Percentiles rank a stretch among this genome's conserved stretches.
These are phyloP conservation scores for Xylariaceae sp. DNA, from an alignment of 2,329 filamentous ascomycete species.

Conservation along the genomic window DNA sequence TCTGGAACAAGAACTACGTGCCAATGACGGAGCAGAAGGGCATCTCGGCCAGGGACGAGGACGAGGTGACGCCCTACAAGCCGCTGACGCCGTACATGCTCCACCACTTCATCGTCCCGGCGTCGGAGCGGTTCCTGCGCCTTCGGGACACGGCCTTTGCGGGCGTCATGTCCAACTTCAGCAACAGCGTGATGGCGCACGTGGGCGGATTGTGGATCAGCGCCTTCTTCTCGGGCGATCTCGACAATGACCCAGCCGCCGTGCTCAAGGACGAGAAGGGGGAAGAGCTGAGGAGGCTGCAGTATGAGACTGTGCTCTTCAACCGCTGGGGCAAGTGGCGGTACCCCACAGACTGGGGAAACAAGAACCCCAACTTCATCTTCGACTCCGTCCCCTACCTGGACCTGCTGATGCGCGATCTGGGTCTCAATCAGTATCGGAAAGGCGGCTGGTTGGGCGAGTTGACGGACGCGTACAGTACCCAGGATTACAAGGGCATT, in stretches of 20 bases:
- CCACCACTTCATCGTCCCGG: conserved; percentile 41
- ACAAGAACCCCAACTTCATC: conserved; percentile 61
- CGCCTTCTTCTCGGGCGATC: conserved; percentile 47
- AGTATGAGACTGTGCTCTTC: conserved; percentile 55
- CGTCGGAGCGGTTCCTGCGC: conserved; percentile 30
- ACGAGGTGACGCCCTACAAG: conserved; percentile 20
- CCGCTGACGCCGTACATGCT: conserved; percentile 37
- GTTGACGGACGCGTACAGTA: conserved; percentile 51
- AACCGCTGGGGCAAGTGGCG: conserved; percentile 66
- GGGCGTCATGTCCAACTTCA: conserved; percentile 41
- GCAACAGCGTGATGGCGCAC: conserved; percentile 40
- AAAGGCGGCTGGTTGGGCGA: conserved; percentile 51
- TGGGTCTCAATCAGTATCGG: conserved; percentile 53
- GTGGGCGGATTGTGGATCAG: conserved; percentile 49
- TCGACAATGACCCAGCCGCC: conserved; percentile 9
- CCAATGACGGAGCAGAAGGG: conserved; percentile 40
- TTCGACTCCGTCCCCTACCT: conserved; percentile 73
- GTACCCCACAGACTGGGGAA: conserved; percentile 61
- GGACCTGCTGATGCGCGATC: conserved; percentile 60
- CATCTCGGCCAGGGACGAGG: conserved; percentile 28
- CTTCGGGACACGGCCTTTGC: conserved; percentile 43
- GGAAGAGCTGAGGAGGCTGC: conserved; percentile 28
- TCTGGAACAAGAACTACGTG: conserved; percentile 34
- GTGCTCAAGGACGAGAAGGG: conserved; percentile 3
- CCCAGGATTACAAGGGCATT: conserved; percentile 51